Percentiles rank a stretch among this genome's conserved stretches.
These are phyloP conservation scores for Gymnopilus junonius DNA, from an alignment of 768 basidiomycete genomes.

Conservation along the genomic window DNA sequence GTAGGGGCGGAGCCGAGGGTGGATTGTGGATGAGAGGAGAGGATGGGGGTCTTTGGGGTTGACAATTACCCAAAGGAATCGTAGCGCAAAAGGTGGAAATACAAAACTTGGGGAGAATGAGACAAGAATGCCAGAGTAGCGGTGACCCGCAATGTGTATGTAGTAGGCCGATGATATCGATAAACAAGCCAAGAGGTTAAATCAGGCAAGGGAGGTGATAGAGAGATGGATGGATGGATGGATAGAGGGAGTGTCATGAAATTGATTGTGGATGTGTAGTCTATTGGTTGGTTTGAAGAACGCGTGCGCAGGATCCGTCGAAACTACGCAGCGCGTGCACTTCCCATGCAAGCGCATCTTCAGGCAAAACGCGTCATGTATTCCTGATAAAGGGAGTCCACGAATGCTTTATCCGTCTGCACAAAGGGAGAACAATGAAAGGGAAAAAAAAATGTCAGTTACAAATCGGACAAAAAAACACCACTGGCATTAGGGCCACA, in stretches of 20 bases:
- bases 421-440: not conserved
- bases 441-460: not conserved
- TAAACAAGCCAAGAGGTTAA: constrained; percentile 23
- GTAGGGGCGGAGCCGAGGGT: not conserved
- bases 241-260: not conserved
- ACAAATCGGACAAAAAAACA: constrained; percentile 2
- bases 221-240: not conserved
- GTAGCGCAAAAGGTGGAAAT: not conserved
- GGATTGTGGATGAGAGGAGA: not conserved
- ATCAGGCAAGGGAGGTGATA: constrained; percentile 13
- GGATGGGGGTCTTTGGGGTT: not conserved
- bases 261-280: not conserved
- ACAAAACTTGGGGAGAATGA: constrained; percentile 1
- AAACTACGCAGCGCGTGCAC: not conserved
- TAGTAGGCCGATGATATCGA: not conserved
- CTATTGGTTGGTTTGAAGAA: constrained; percentile 10
- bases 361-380: constrained; percentile 41
- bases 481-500: not conserved
- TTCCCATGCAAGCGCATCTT: not conserved
- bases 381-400: constrained; percentile 61
- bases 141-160: not conserved
- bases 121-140: not conserved
- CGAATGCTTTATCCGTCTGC: constrained; percentile 69
- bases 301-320: not conserved
- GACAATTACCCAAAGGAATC: not conserved